Percentiles rank a stretch among this genome's conserved stretches.
These are phyloP conservation scores for Neurospora crassa DNA, from an alignment of 2,329 filamentous ascomycete genomes.

Conservation along the genomic window DNA sequence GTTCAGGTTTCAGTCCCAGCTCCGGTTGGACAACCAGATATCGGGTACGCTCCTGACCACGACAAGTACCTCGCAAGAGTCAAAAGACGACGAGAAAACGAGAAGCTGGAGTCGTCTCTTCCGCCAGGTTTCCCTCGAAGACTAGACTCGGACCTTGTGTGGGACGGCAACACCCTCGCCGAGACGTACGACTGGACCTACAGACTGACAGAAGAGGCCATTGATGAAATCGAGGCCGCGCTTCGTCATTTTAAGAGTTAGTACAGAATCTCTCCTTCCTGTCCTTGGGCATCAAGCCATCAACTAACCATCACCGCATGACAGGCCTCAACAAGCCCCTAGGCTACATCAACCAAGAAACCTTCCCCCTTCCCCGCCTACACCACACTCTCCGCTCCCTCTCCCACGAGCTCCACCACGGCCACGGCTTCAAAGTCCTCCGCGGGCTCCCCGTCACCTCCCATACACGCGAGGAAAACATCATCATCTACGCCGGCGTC, in stretches of 20 bases:
- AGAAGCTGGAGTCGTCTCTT: constrained; percentile 29
- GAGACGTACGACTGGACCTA: constrained; percentile 45
- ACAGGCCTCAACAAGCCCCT: constrained; percentile 28
- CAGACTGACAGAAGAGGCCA: constrained; percentile 32
- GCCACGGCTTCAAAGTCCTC: constrained; percentile 52
- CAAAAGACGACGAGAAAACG: constrained; percentile 32
- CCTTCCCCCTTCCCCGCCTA: constrained; percentile 45
- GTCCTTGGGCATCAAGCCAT: background rate
- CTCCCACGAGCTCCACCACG: constrained; percentile 44
- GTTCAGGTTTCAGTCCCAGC: constrained; percentile 12
- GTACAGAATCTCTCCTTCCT: no score
- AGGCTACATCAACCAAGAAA: constrained; percentile 35
- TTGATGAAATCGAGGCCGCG: constrained; percentile 38
- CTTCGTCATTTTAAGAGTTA: constrained; percentile 33
- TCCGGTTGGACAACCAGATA: constrained; percentile 45
- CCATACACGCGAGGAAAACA: constrained; percentile 45
- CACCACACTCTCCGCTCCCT: constrained; percentile 39
- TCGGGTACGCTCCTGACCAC: constrained; percentile 44
- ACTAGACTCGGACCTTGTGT: constrained; percentile 42
- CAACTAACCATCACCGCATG: background rate
- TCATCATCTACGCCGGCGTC: constrained; percentile 51
- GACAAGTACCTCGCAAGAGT: constrained; percentile 43
- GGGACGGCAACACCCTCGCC: constrained; percentile 42
- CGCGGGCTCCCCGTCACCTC: constrained; percentile 44
- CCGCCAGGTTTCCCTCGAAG: constrained; percentile 41